These are phyloP conservation scores for Tetraselmis striata DNA, from an alignment of 139 green algal genomes.

Conservation along the genomic window DNA sequence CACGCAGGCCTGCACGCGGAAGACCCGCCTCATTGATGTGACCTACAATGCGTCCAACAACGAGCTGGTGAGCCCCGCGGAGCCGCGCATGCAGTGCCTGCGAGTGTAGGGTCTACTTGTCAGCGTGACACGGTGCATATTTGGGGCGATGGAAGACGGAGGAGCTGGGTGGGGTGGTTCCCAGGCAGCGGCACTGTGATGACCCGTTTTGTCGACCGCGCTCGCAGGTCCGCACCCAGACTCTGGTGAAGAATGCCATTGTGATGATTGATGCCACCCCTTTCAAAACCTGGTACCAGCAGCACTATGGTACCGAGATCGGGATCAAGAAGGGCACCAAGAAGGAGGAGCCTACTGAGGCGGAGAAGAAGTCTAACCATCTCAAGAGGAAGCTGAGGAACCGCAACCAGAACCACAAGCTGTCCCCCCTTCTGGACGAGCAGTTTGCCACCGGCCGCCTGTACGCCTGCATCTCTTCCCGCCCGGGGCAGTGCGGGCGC, in stretches of 20 bases:
- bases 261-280: conserved; percentile 88
- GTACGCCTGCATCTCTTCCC: conserved; percentile 68
- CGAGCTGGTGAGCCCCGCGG: conserved; percentile 78
- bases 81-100: background rate
- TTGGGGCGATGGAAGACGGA: background rate
- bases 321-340: conserved; percentile 72
- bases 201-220: background rate
- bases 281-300: conserved; percentile 91
- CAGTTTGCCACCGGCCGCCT: conserved; percentile 89
- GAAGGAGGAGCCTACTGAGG: conserved; percentile 37
- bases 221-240: conserved; percentile 86
- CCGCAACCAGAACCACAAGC: conserved; percentile 44
- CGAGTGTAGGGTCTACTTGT: too few relatives aligned
- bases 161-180: background rate
- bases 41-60: conserved; percentile 99
- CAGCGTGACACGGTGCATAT: background rate
- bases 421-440: conserved; percentile 64
- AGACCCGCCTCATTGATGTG: conserved; percentile 94
- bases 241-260: conserved; percentile 97
- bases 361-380: conserved; percentile 69
- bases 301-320: conserved; percentile 95
- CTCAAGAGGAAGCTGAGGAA: conserved; percentile 81
- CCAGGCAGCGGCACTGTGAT: background rate
- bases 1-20: conserved; percentile 80
- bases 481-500: conserved; percentile 74